phyloP scores from a whole-genome alignment of 2,329 filamentous ascomycete species.

The Aspergillus tanneri region DNA sequence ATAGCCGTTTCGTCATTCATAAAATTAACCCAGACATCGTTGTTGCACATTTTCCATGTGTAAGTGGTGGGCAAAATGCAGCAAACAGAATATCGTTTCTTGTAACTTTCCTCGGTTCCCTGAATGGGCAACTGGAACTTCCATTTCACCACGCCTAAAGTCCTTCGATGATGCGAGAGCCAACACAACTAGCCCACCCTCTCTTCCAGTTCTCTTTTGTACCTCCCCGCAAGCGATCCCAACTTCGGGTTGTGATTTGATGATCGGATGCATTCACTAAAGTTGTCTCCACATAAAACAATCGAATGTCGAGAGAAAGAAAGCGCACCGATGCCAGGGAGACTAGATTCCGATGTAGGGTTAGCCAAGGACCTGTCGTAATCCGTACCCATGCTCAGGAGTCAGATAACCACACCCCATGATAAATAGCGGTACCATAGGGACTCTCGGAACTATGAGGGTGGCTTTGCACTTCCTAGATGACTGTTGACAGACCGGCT shows the following conservation, averaged over 20 bases:
- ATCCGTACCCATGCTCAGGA: no score
- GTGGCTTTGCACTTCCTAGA: background rate
- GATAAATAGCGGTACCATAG: background rate
- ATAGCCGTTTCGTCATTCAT: no score
- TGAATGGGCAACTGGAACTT: background rate
- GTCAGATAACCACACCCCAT: no score
- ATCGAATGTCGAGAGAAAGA: no score
- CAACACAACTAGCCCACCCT: background rate
- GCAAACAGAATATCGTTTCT: no score
- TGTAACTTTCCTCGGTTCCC: no score
- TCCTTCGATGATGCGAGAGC: background rate
- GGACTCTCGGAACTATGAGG: background rate
- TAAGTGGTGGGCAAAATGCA: no score
- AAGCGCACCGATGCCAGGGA: no score
- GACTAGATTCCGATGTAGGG: no score
- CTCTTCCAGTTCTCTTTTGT: background rate
- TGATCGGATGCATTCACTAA: background rate
- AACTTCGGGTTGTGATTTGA: background rate
- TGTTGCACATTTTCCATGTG: no score
- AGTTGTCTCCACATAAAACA: background rate
- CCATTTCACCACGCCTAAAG: background rate
- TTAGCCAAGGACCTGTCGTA: no score
- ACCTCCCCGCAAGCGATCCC: slow-evolving; percentile 4
- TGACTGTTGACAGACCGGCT: background rate
- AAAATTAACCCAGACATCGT: no score